Percentiles rank a stretch among this genome's conserved stretches.
These are phyloP conservation scores for Colletotrichum abscissum DNA, from an alignment of 2,329 filamentous ascomycete genomes.

Conservation along the genomic window DNA sequence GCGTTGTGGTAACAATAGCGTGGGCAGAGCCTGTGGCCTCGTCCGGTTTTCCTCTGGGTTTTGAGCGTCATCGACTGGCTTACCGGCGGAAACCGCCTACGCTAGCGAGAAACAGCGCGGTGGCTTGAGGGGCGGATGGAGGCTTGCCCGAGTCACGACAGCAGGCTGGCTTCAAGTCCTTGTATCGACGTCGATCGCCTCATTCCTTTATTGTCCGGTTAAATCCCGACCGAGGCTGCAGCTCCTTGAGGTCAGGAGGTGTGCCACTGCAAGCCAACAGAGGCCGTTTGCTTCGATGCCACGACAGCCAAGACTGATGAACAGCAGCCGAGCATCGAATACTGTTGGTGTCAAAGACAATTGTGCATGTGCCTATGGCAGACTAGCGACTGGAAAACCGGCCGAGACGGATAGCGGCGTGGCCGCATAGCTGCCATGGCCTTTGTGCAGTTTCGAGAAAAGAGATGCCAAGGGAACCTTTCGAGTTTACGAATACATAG, in stretches of 20 bases:
- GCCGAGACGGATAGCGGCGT: slow-evolving; percentile 3
- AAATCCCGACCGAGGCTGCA: neutral
- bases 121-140: neutral
- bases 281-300: neutral
- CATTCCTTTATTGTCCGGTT: neutral
- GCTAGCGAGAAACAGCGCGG: slow-evolving; percentile 21
- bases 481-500: neutral
- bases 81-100: neutral
- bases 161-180: neutral
- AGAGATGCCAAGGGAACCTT: slow-evolving; percentile 18
- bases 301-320: neutral
- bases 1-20: neutral
- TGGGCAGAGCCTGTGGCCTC: neutral
- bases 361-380: neutral
- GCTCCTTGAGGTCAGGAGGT: neutral
- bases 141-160: neutral
- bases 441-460: slow-evolving; percentile 4
- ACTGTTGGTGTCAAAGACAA: neutral
- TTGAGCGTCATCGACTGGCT: slow-evolving; percentile 16
- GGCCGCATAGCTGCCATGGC: neutral
- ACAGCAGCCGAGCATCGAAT: neutral
- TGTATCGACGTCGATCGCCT: neutral
- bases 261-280: neutral
- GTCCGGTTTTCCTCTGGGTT: neutral
- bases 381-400: neutral